Evolutionary conservation across 2,329 filamentous ascomycete genomes (phyloP), one percentile per base, ranked within the genome.

Genomic region (Lachnellula cervina): DNA sequence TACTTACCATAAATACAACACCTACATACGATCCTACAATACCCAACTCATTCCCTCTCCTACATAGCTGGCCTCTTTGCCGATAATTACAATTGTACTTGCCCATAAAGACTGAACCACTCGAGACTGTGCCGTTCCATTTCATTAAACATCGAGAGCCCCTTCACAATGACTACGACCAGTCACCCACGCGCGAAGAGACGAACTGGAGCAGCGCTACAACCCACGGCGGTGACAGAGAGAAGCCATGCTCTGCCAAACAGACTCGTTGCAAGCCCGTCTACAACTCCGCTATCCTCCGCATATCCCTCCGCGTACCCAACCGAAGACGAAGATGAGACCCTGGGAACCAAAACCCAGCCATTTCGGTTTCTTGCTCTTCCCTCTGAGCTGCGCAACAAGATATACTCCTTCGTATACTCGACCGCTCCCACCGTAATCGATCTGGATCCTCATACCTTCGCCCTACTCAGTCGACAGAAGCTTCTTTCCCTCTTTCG

Each of bases 381-480:
- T 1, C 88, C 88, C 0, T 78, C 81, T 0, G 88, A 92, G 67
- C 70, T 92, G 32, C 84, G 88, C 7, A 74, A 87, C 57, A 81
- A 83, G 63, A 80, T 92, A 13, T 91, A 90, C 68, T 78, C 76
- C 40, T 76, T 83, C 62, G 78, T 84, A 60, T 86, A 90, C 59
- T 70, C 76, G 49, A 75, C 77, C 17, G 57, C 71, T 25, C 77
- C 80, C 23, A 68, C 73, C 17, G 79, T 85, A 1, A 71, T 89
- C 49, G 87, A 91, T 64, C 78, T 91, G 17, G 82, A 86, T 53
- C 83, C 83, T 0, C 74, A 78, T 34, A 89, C 88, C 68, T 81
- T 83, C 69, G 83, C 81, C 66, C 76, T 77, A 38, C 77, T 88
- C 37, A 77, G 82, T 62, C 76, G 80, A 68, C 73, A 80, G 66